Evolutionary conservation across 495 filamentous ascomycete species (phyloP), one percentile per base, ranked within the genome.

Genomic region (Chaetomium fimeti): DNA sequence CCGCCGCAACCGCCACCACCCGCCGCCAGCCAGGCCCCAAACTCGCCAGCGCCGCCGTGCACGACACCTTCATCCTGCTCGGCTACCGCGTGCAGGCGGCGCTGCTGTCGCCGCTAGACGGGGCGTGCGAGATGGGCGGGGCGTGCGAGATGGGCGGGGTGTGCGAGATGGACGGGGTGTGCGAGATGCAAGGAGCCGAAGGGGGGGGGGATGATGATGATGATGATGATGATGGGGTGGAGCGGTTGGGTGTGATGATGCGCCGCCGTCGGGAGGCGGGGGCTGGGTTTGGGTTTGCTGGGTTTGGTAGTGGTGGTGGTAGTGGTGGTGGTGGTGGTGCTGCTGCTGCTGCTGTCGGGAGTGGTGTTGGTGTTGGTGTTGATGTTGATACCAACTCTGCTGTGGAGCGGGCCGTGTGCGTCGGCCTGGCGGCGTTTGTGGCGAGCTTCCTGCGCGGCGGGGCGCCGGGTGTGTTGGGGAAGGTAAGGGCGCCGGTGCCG

Each of bases 41-140:
- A 20, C 38, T 58, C 40, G 3, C 9, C 40, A 58, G 56, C 56
- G 2, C 24, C 40, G 38, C 38, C 22, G 56, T 45, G 1, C 56
- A 58, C 24, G 56, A 47, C 56, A 29, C 56, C 0, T 58, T 58
- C 56, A 58, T 58, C 40, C 56, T 45, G 40, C 56, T 58, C 2
- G 56, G 24, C 24, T 58, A 45, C 40, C 56, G 40, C 12, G 4
- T 58, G 6, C 56, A 58, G 56, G 56, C 56, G 32, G 3, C 12
- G 8, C 32, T 6, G 32, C 3, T 36, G 12, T 32, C 29, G 29
- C 7, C 7, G 29, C 29, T 7, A 32, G 3, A 32, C 29, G 29
- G 3, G 29, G 3, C 29, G 7, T 32, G 7, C 29, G 29, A 32
- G 29, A 3, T 3, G 29, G 29, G 29, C 3, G 29, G 29, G 3